Conservation (phyloP, 2,329 filamentous ascomycete species). For the Dactylonectria estremocensis region DNA sequence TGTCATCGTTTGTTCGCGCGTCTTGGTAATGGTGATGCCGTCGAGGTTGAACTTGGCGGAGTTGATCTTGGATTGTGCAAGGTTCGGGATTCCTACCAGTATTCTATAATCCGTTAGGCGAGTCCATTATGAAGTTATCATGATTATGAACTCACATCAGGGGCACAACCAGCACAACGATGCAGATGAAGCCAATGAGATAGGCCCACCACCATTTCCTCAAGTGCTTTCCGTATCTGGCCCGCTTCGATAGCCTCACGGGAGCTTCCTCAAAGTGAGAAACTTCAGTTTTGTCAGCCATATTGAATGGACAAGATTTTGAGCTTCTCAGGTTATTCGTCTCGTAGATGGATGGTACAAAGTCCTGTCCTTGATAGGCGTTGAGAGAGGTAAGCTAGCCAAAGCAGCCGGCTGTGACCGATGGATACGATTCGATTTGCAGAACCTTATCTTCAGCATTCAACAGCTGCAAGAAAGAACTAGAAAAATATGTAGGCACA, state of each 20-base stretch:
- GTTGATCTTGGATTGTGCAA: conserved; percentile 16
- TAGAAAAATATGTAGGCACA: background rate
- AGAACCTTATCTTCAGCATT: background rate
- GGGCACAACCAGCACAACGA: conserved; percentile 14
- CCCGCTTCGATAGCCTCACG: background rate
- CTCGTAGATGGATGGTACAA: background rate
- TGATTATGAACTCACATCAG: background rate
- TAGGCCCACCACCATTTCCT: conserved; percentile 13
- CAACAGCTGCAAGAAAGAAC: background rate
- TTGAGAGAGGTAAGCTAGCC: background rate
- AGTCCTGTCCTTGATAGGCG: background rate
- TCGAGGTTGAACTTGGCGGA: conserved; percentile 8
- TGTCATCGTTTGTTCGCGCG: background rate
- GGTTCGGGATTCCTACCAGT: conserved; percentile 11
- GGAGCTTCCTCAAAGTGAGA: background rate
- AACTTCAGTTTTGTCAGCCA: background rate
- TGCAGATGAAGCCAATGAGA: conserved; percentile 2
- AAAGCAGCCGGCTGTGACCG: background rate
- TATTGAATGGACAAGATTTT: background rate
- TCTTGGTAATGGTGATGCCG: background rate
- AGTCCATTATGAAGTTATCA: no score
- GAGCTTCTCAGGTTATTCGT: background rate
- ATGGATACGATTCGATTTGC: background rate
- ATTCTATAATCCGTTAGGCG: background rate
- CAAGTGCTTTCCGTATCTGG: background rate